phyloP scores from a whole-genome alignment of 2,329 filamentous ascomycete genomes.

The Colletotrichum destructivum region DNA sequence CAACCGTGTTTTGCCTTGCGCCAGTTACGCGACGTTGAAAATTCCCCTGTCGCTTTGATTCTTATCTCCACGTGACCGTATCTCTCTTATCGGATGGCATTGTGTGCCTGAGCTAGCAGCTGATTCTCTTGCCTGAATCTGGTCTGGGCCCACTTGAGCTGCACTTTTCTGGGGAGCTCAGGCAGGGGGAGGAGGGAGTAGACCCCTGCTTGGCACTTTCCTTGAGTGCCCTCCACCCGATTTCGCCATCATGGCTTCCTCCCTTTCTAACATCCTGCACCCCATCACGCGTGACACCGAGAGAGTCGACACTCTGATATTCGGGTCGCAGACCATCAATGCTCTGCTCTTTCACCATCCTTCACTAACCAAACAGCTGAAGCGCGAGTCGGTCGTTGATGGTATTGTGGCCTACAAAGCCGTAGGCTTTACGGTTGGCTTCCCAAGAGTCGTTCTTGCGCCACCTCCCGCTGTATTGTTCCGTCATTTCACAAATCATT shows the following conservation, averaged over 20 bases:
- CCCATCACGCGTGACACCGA: not conserved
- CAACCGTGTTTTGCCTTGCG: slow-evolving; percentile 38
- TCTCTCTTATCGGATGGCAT: not conserved
- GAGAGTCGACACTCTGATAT: not conserved
- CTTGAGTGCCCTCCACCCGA: not conserved
- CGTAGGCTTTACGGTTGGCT: not conserved
- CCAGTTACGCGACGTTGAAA: slow-evolving; percentile 37
- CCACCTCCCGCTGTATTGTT: too few species aligned
- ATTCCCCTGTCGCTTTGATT: slow-evolving; percentile 8
- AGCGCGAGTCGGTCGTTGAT: not conserved
- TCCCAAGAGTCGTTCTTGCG: not conserved
- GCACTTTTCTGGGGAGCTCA: slow-evolving; percentile 6
- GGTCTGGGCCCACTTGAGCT: slow-evolving; percentile 21
- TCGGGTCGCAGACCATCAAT: not conserved
- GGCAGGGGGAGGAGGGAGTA: not conserved
- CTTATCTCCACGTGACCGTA: slow-evolving; percentile 30
- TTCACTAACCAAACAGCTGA: not conserved
- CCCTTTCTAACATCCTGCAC: not conserved
- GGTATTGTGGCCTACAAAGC: not conserved
- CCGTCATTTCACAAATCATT: too few species aligned
- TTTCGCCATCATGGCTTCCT: not conserved
- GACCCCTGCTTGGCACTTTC: slow-evolving; percentile 16
- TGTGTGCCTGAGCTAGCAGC: not conserved
- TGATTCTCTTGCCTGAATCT: not conserved
- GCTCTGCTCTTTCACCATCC: not conserved